These are phyloP conservation scores for Penicillium palitans DNA, from an alignment of 2,329 filamentous ascomycete species.

Conservation along the genomic window DNA sequence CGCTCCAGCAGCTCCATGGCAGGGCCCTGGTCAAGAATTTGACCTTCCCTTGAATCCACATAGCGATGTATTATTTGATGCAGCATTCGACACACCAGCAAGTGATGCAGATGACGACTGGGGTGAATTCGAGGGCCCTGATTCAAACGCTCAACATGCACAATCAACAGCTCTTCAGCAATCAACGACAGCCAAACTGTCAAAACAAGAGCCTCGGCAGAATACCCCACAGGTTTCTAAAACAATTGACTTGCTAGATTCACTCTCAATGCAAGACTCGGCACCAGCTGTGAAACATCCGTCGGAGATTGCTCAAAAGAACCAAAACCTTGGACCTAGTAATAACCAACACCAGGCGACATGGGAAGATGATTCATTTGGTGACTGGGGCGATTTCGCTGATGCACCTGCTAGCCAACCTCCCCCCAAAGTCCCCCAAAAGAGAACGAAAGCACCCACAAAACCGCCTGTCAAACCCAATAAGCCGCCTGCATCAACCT, in stretches of 20 bases:
- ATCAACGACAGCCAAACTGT: not conserved
- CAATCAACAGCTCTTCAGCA: not conserved
- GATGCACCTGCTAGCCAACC: slow-evolving; percentile 13
- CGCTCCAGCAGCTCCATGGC: slow-evolving; percentile 7
- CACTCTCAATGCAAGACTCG: slow-evolving; percentile 31
- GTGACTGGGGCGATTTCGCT: slow-evolving; percentile 25
- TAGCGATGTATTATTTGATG: slow-evolving; percentile 66
- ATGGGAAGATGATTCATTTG: slow-evolving; percentile 22
- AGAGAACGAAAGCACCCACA: slow-evolving; percentile 3
- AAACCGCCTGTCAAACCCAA: slow-evolving; percentile 13
- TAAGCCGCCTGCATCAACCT: slow-evolving; percentile 13
- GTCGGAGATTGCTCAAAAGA: slow-evolving; percentile 1
- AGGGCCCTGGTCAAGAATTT: slow-evolving; percentile 12
- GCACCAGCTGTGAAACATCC: slow-evolving; percentile 9
- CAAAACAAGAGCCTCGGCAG: slow-evolving; percentile 1
- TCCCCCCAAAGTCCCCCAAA: slow-evolving; percentile 17
- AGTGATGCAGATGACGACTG: slow-evolving; percentile 43
- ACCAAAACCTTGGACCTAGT: slow-evolving; percentile 7
- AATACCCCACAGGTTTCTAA: not conserved
- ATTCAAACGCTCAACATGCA: slow-evolving; percentile 18
- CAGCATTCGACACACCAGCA: slow-evolving; percentile 35
- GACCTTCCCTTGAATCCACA: slow-evolving; percentile 27
- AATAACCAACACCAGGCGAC: slow-evolving; percentile 16
- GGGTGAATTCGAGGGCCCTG: slow-evolving; percentile 48
- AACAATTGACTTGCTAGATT: slow-evolving; percentile 31